Percentiles rank a stretch among this genome's conserved stretches.
Evolutionary conservation across 768 basidiomycete species (phyloP).

Genomic region (Podaxis pistillaris): DNA sequence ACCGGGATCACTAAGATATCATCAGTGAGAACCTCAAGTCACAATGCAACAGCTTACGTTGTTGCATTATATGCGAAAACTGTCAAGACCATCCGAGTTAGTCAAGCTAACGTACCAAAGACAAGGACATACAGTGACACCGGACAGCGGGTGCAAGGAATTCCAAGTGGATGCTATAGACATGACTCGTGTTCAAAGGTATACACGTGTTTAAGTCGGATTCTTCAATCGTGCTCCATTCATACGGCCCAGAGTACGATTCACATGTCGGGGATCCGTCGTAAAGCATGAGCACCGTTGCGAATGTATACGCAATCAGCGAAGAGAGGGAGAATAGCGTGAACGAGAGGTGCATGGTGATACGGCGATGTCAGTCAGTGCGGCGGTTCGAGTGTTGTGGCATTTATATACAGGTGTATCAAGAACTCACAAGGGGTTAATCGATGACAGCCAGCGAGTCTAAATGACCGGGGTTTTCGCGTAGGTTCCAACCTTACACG

Average conservation of each 20-base stretch:
- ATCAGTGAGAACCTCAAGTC: background rate
- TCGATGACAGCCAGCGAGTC: too few species aligned
- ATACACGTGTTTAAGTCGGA: background rate
- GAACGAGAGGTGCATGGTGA: background rate
- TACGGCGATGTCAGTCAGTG: background rate
- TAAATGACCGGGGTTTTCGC: too few species aligned
- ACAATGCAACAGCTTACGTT: background rate
- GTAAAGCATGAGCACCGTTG: conserved; percentile 1
- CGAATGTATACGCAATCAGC: background rate
- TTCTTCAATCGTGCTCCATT: background rate
- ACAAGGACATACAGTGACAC: background rate
- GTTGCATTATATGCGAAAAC: conserved; percentile 4
- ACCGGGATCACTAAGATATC: background rate
- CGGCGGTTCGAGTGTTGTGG: background rate
- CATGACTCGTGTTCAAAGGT: background rate
- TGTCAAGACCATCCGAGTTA: background rate
- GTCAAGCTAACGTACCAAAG: background rate
- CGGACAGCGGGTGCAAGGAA: background rate
- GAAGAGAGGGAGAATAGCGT: background rate
- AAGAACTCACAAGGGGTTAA: background rate
- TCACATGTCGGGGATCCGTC: background rate
- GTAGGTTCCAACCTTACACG: too few species aligned
- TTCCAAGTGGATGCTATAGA: conserved; percentile 6
- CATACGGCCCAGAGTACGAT: background rate
- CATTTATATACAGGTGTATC: background rate